Evolutionary conservation across 2,329 filamentous ascomycete genomes (phyloP), one percentile per base, ranked within the genome.

Genomic region (Coniochaeta sp.): DNA sequence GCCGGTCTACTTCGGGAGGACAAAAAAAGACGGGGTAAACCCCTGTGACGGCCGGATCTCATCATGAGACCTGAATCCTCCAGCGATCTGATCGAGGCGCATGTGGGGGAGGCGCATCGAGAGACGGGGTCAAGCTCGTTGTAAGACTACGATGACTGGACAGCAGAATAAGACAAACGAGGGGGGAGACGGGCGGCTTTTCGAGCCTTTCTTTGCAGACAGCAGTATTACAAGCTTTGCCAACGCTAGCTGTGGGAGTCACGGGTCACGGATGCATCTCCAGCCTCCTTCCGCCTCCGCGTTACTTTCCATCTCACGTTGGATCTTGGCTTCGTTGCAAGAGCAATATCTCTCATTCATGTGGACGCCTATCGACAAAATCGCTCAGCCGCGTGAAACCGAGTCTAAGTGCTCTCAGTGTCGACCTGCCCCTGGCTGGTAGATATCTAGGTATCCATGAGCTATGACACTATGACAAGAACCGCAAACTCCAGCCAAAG

Each of bases 401-500:
- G 47, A 28, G 14, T 22, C 43, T 28, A 28, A 17, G 24, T 52
- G 16, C 22, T 52, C 24, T 52, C 47, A 17, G n/a, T 26, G 24
- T 17, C 22, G 19, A 22, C 22, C 43, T 47, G 47, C 47, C 47
- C 47, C 16, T 5, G 22, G 26, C 47, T 31, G 24, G 9, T 31
- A 31, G 22, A 28, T 52, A 40, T 52, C 47, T 31, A 31, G 22
- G 17, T 52, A 40, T 52, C 47, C 47, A 31, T 26, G 24, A 6
- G 47, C 1, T 52, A 52, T 52, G 47, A 28, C 54, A 19, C 28
- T 52, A 52, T 52, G 47, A 28, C 54, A 19, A 16, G 54, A 57
- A 34, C 31, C 31, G n/a, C 31, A n/a, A 58, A 58, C 56, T 58
- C 34, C 56, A 44, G n/a, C 14, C 38, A 58, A 58, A 58, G 16